These are phyloP conservation scores for barley (Hordeum vulgare) DNA, from an alignment of 176 grass and related monocot species.

Conservation along the genomic window MorexV3_pseudomolecules_assembly NC_058524.1:6571204-6571703, in stretches of 20 bases:
- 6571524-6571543: neutral
- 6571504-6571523: no score
- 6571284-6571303: neutral
- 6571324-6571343: neutral
- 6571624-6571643: constrained; percentile 72
- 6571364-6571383: neutral
- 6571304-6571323: neutral
- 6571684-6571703: neutral
- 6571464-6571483: neutral
- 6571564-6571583: constrained; percentile 71
- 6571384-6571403: neutral
- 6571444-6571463: neutral
- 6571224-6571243: neutral
- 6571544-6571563: constrained; percentile 80
- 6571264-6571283: neutral
- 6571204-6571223: neutral
- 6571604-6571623: constrained; percentile 91
- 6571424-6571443: neutral
- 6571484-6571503: neutral
- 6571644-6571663: constrained; percentile 55
- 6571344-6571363: neutral
- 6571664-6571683: neutral
- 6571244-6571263: neutral
- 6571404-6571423: neutral
- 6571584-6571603: constrained; percentile 70